Base-by-base conservation (phyloP, 2,329 filamentous ascomycete genomes). In the Xylaria sp. region DNA sequence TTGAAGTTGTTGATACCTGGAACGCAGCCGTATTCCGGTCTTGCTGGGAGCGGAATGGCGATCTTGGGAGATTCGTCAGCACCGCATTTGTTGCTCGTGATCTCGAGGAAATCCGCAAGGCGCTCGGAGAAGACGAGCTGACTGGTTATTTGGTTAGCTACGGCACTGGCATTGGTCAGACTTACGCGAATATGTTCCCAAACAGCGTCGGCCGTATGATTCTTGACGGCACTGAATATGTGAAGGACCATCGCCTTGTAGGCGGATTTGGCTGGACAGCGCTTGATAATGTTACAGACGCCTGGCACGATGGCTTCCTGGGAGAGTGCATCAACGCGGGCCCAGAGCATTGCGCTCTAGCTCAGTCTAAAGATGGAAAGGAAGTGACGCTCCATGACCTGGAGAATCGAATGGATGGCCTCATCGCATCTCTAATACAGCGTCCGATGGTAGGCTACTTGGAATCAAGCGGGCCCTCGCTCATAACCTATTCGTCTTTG, bases 161-260 rank as follows among this genome's bases (percentile, higher is more conserved):
- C 60, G 83, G 83, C 17, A 84, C 82, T 0, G 80, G 79, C 3
- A 83, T 84, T 47, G 83, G 80, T 0, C 82, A 84, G 70, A 83
- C 80, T 0, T 84, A 82, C 56, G 81, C 80, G 25, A 78, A 77
- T 61, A 80, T 84, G 78, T 84, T 84, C 42, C 82, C 82, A 0
- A 67, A 77, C 19, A 78, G 77, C 45, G 80, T 82, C 0, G 82
- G 82, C 0, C 76, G 82, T 4, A 68, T 84, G 47, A 79, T 84
- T 12, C 72, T 84, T 0, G 82, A 84, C 59, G 82, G 81, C 0
- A 81, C 79, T 7, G 79, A 83, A 64, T 81, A 82, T 57, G 77
- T 82, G 3, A 75, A 72, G 7, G 80, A 83, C 46, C 78, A 83
- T 47, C 78, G 81, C 8, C 61, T 77, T 6, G 72, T 82, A 1